Evolutionary conservation across 768 basidiomycete genomes (phyloP), one percentile per base, ranked within the genome.

Genomic region (Lentinula raphanica): DNA sequence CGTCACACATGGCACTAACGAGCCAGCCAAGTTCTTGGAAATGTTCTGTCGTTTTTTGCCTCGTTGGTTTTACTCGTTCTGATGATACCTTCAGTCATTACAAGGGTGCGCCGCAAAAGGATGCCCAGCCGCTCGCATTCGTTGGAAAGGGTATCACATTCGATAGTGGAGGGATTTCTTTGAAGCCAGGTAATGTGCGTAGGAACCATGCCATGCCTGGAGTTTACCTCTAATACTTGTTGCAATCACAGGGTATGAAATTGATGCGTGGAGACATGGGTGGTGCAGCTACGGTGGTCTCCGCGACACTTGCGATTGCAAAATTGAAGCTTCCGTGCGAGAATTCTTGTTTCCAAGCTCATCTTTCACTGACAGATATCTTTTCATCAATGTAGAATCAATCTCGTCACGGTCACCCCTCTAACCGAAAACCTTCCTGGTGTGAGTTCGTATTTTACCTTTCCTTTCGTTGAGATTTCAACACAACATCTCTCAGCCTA

Each of bases 71-170:
- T 21, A 1, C 11, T 17, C 6, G 21, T 53, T 5, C 8, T 36
- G 23, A 39, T 17, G 11, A 38, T 23, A 5, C 12, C 12, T 25
- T 36, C 58, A 92, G 90, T 56, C 87, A 88, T 71, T 95, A 95
- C 79, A 86, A 86, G 31, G 91, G 91, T n/a, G 86, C 82, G 1
- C 67, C 79, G 2, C 71, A 77, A 57, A 74, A 78, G 60, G 71
- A 79, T 50, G 84, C 75, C 0, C 76, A 76, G 54, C 91, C 90
- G 3, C 75, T 91, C 13, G 87, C 84, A 2, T 78, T 92, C 59
- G 90, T 94, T 35, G 92, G 92, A 32, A 94, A 94, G 68, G 92
- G 92, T 60, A 86, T 94, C 67, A 93, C 92, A 15, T 95, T 94
- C 62, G 92, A 95, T 70, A 84, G 85, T 2, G 92, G 92, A 77